Percentiles rank a stretch among this genome's conserved stretches.
Conservation (phyloP, 2,329 filamentous ascomycete genomes). For the Trichoderma pleuroti region DNA sequence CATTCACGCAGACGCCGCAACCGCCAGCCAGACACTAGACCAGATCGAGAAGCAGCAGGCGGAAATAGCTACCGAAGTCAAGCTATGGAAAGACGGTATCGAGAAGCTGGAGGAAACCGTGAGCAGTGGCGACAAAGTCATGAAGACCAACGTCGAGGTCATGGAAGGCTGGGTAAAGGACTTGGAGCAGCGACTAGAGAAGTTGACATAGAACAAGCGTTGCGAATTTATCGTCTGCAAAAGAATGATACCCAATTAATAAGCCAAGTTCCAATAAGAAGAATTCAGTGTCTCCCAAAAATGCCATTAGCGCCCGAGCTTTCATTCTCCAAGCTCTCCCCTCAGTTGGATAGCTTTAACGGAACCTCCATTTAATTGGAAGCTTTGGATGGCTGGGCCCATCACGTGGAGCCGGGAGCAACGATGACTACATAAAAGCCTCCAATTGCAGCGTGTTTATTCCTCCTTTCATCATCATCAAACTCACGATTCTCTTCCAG, state of each 20-base stretch:
- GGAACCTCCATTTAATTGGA: background rate
- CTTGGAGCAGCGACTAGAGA: constrained; percentile 71
- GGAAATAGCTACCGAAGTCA: constrained; percentile 79
- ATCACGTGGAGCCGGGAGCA: constrained; percentile 16
- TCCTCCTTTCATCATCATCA: background rate
- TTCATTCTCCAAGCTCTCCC: background rate
- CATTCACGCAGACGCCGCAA: constrained; percentile 83
- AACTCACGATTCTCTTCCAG: constrained; percentile 9
- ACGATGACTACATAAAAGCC: background rate
- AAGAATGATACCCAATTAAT: constrained; percentile 32
- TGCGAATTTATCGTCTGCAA: background rate
- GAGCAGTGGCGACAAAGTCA: constrained; percentile 62
- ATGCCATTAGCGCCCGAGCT: background rate
- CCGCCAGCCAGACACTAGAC: constrained; percentile 72
- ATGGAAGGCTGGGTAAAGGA: constrained; percentile 87
- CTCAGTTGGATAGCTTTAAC: background rate
- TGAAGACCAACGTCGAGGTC: constrained; percentile 77
- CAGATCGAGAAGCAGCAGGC: constrained; percentile 74
- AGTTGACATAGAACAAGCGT: constrained; percentile 40
- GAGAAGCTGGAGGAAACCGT: constrained; percentile 75
- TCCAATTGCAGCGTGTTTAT: background rate
- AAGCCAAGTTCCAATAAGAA: constrained; percentile 16
- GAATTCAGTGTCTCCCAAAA: background rate
- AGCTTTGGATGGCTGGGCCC: background rate
- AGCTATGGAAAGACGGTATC: constrained; percentile 79